phyloP scores from a whole-genome alignment of 2,329 filamentous ascomycete genomes.

The Colletotrichum lindemuthianum region DNA sequence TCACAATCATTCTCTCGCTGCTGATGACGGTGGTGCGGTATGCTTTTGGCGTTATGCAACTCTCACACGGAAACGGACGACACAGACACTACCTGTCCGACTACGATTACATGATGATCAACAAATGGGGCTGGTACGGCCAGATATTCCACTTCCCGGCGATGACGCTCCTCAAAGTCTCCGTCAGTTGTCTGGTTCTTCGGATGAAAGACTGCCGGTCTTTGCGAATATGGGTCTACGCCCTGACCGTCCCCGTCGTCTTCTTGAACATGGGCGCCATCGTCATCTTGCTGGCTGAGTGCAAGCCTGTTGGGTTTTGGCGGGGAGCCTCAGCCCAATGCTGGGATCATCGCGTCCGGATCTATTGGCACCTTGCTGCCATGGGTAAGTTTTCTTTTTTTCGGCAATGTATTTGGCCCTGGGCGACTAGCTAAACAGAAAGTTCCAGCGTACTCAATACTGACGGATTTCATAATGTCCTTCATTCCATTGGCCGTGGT shows the following conservation, averaged over 20 bases:
- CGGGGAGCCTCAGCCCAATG: conserved; percentile 42
- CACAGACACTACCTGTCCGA: conserved; percentile 47
- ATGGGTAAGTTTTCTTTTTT: conserved; percentile 37
- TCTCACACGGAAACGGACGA: conserved; percentile 49
- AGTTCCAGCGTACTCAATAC: conserved; percentile 37
- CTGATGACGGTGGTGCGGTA: conserved; percentile 44
- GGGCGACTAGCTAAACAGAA: neutral
- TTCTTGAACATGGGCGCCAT: conserved; percentile 44
- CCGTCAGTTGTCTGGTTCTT: conserved; percentile 51
- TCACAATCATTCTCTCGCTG: conserved; percentile 44
- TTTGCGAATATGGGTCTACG: conserved; percentile 44
- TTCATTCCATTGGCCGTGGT: conserved; percentile 44
- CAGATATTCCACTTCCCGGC: conserved; percentile 52
- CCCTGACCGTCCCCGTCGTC: conserved; percentile 43
- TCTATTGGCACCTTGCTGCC: conserved; percentile 46
- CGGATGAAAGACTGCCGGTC: conserved; percentile 49
- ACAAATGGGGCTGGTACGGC: conserved; percentile 50
- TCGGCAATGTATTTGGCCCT: too few relatives aligned
- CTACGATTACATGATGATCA: conserved; percentile 46
- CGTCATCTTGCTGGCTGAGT: conserved; percentile 46
- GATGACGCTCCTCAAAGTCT: conserved; percentile 52
- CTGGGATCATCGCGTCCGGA: conserved; percentile 44
- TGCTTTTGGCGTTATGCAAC: conserved; percentile 45
- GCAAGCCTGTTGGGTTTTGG: conserved; percentile 42
- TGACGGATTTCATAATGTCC: conserved; percentile 40